Percentiles rank a stretch among this genome's conserved stretches.
These are phyloP conservation scores for Penicillium diatomitis DNA, from an alignment of 495 filamentous ascomycete genomes.

Conservation along the genomic window DNA sequence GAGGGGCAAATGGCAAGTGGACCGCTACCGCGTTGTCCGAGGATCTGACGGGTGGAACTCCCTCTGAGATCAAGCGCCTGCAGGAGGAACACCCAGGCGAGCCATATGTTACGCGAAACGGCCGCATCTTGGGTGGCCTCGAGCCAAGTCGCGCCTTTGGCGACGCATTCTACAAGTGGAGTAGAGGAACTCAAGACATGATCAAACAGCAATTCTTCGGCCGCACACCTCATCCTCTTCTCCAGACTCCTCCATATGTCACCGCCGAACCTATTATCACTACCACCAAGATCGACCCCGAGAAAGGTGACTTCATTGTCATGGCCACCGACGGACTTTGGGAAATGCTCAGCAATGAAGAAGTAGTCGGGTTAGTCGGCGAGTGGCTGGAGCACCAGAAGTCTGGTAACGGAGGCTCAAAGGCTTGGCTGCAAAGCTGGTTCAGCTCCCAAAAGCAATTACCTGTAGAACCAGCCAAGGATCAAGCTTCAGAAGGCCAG, in stretches of 20 bases:
- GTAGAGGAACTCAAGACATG: slow-evolving; percentile 64
- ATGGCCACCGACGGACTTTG: slow-evolving; percentile 96
- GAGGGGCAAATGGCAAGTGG: slow-evolving; percentile 77
- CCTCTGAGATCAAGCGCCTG: slow-evolving; percentile 71
- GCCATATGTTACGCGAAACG: slow-evolving; percentile 71
- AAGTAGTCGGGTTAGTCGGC: slow-evolving; percentile 92
- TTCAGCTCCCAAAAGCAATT: slow-evolving; percentile 39
- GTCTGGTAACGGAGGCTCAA: slow-evolving; percentile 25
- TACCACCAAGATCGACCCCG: slow-evolving; percentile 86
- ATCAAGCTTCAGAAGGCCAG: slow-evolving; percentile 46
- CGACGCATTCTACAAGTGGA: slow-evolving; percentile 97
- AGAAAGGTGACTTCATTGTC: slow-evolving; percentile 88
- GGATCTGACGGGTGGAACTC: slow-evolving; percentile 85
- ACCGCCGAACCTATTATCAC: slow-evolving; percentile 94
- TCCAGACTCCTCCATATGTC: slow-evolving; percentile 93
- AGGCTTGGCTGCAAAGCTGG: slow-evolving; percentile 41
- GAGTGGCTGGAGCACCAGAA: slow-evolving; percentile 85
- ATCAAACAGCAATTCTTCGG: slow-evolving; percentile 82
- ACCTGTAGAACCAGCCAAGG: slow-evolving; percentile 42
- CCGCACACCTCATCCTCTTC: slow-evolving; percentile 54
- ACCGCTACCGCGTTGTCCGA: slow-evolving; percentile 78
- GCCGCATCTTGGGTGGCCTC: slow-evolving; percentile 81
- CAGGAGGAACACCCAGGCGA: slow-evolving; percentile 82
- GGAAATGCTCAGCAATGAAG: slow-evolving; percentile 99
- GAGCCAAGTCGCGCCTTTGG: slow-evolving; percentile 93